phyloP scores from a whole-genome alignment of 2,329 filamentous ascomycete species.

The Paraphaeosphaeria sporulosa region DNA sequence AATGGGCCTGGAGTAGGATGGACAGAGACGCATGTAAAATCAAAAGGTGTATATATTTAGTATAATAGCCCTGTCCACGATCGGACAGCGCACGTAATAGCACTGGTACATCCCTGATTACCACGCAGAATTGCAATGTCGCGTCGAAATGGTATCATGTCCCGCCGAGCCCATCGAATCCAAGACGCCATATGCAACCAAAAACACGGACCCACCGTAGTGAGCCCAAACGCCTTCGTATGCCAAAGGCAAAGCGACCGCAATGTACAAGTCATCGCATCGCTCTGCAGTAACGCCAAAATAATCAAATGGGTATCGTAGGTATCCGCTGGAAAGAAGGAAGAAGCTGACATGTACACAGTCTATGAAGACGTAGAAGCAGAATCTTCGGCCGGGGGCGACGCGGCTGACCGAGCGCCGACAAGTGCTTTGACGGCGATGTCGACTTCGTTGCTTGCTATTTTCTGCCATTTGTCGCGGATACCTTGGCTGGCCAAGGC shows the following conservation, averaged over 20 bases:
- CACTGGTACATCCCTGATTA: neutral
- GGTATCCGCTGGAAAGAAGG: neutral
- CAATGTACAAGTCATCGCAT: neutral
- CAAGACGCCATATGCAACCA: neutral
- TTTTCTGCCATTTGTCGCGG: conserved; percentile 74
- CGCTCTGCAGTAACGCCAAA: conserved; percentile 7
- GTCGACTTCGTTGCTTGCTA: conserved; percentile 80
- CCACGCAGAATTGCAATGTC: neutral
- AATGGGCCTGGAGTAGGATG: no score
- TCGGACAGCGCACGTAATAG: neutral
- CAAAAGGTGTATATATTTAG: no score
- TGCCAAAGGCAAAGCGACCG: neutral
- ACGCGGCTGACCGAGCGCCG: conserved; percentile 21
- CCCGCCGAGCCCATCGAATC: neutral
- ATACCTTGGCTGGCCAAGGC: conserved; percentile 69
- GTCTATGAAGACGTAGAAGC: conserved; percentile 32
- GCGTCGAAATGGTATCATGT: conserved; percentile 6
- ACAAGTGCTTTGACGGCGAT: conserved; percentile 65
- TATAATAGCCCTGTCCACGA: neutral
- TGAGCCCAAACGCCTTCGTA: neutral
- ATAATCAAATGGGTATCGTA: conserved; percentile 10
- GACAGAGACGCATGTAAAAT: no score
- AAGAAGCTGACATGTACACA: neutral
- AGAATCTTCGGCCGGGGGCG: conserved; percentile 38
- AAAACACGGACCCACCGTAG: neutral